These are phyloP conservation scores for Tilletia horrida DNA, from an alignment of 1,284 basidiomycete genomes.

Conservation along the genomic window DNA sequence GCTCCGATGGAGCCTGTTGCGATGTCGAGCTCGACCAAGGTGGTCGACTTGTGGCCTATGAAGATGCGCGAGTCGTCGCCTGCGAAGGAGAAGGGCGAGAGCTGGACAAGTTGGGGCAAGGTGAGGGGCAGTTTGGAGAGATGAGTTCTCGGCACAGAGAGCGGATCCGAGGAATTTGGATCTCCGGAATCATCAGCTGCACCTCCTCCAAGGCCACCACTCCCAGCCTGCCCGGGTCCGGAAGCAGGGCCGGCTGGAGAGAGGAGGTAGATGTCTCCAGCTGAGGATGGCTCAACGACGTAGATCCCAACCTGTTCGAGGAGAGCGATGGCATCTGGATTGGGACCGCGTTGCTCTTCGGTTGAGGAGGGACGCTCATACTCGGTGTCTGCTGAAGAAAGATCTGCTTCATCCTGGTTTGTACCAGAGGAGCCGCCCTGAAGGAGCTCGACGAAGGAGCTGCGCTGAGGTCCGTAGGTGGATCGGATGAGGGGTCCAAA, in stretches of 20 bases:
- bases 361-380: background rate
- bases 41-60: constrained; percentile 79
- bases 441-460: constrained; percentile 39
- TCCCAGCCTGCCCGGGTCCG: too few species aligned
- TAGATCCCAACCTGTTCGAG: constrained; percentile 69
- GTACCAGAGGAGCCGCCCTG: background rate
- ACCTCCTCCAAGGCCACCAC: too few species aligned
- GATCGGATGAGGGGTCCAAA: constrained; percentile 42
- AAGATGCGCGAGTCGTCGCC: constrained; percentile 72
- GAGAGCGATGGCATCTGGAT: constrained; percentile 53
- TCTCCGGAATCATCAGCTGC: background rate
- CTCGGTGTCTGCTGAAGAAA: too few species aligned
- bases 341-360: constrained; percentile 14
- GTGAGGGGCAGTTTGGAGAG: constrained; percentile 75
- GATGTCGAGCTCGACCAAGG: constrained; percentile 72
- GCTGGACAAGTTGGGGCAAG: constrained; percentile 78
- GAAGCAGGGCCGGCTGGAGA: constrained; percentile 54
- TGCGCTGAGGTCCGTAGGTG: constrained; percentile 38
- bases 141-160: constrained; percentile 25
- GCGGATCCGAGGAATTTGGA: constrained; percentile 10
- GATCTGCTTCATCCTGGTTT: too few species aligned
- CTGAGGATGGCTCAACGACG: constrained; percentile 80
- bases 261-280: constrained; percentile 79
- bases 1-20: constrained; percentile 77
- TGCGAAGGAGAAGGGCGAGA: constrained; percentile 76